phyloP scores from a whole-genome alignment of 2,329 filamentous ascomycete genomes.

The Fusarium proliferatum region DNA sequence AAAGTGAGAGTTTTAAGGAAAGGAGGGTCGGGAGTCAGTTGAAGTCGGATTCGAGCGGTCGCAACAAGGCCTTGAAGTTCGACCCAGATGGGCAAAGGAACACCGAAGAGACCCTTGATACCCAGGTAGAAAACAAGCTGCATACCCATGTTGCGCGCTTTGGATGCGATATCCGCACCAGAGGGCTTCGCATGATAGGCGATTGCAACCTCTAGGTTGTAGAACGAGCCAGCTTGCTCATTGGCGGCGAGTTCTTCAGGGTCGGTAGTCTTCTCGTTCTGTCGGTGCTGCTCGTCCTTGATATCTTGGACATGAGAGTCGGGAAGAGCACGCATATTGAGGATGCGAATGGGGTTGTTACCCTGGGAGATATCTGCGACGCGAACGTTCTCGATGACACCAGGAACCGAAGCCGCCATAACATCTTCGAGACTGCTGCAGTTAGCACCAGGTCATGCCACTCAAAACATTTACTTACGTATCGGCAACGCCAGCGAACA shows the following conservation, averaged over 20 bases:
- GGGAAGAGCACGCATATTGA: conserved; percentile 84
- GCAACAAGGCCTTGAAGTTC: conserved; percentile 92
- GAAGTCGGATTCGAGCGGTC: conserved; percentile 83
- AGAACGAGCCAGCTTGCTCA: conserved; percentile 90
- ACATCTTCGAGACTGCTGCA: conserved; percentile 70
- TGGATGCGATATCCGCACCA: conserved; percentile 76
- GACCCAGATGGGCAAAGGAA: conserved; percentile 88
- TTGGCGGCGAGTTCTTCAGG: conserved; percentile 88
- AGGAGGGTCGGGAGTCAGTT: conserved; percentile 89
- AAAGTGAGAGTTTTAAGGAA: conserved; percentile 93
- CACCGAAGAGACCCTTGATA: conserved; percentile 86
- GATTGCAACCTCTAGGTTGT: conserved; percentile 90
- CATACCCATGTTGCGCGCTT: conserved; percentile 97
- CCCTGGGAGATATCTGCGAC: conserved; percentile 96
- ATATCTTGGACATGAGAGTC: conserved; percentile 84
- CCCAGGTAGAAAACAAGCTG: conserved; percentile 94
- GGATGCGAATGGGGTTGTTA: conserved; percentile 86
- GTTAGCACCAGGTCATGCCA: conserved; percentile 6
- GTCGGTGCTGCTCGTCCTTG: conserved; percentile 81
- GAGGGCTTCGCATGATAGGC: conserved; percentile 90
- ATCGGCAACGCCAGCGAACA: conserved; percentile 93
- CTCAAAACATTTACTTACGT: conserved; percentile 58
- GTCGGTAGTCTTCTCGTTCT: conserved; percentile 84
- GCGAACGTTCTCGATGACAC: conserved; percentile 91
- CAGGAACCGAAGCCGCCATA: conserved; percentile 94